Base-by-base conservation (phyloP, 192 early-diverging fungal genomes). In the Ramicandelaber brevisporus region DNA sequence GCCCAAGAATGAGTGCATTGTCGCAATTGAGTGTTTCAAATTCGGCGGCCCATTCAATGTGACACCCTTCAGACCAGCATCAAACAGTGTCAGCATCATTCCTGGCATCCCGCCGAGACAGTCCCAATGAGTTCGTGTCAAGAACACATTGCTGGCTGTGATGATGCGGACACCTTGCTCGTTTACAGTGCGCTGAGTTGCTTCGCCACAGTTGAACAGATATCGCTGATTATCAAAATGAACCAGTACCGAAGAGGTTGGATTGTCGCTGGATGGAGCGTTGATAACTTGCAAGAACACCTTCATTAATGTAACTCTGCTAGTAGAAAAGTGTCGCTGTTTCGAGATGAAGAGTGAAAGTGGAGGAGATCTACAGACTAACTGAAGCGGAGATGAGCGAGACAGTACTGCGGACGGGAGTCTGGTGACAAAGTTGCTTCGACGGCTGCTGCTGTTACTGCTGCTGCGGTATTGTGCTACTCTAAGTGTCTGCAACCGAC, bases 171-270 rank as follows among this genome's bases (percentile, higher is more conserved):
- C 41, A 31, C 57, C 65, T 33, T 82, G 62, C 47, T 89, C 77
- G 39, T 70, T 50, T 42, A 73, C 68, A 18, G 90, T 44, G 23
- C 88, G 65, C 48, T 95, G 88, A 2, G 68, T 72, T 14, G 82
- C 84, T 44, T 95, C 88, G 26, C 73, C 61, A 43, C 80, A 85
- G 56, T 95, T 95, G 62, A 95, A 79, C 48, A 95, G 54, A 36
- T 88, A 88, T 17, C 77, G 55, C 26, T 74, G 61, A 5, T 31
- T 35, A 27, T 78, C 68, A 50, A 81, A 77, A 33, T 75, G 57
- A 14, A 83, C 48, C 29, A 88, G 34, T 20, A 95, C 46, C 9
- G 75, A 66, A 6, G 84, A 49, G 18, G 52, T 48, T 17, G 44
- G 31, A 26, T 58, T 54, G 43, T 76, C 52, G n/a, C 55, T 50